A percentile compares a stretch with the other conserved stretches of the same genome.
These are phyloP conservation scores for Puya raimondii DNA, from an alignment of 176 grass and related monocot genomes.

Conservation along the genomic window DNA sequence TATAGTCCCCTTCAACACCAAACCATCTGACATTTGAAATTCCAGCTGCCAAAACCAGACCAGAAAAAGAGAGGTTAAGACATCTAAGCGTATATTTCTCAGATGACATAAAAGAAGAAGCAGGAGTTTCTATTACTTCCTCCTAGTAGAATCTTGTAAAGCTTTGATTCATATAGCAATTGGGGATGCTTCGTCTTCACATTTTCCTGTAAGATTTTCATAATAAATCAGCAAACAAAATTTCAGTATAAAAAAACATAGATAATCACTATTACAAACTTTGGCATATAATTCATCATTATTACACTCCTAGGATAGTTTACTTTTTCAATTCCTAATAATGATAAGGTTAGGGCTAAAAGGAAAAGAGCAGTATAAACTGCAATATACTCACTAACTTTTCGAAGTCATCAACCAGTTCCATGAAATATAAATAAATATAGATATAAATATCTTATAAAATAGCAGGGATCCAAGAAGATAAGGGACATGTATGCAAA, in stretches of 20 bases:
- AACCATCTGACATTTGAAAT: slow-evolving; percentile 91
- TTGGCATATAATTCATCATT: too few species aligned
- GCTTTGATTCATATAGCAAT: slow-evolving; percentile 92
- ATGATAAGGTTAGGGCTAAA: too few species aligned
- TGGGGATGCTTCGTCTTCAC: slow-evolving; percentile 99
- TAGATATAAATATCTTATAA: not conserved
- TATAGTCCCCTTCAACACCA: slow-evolving; percentile 94
- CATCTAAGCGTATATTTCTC: not conserved
- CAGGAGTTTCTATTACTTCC: slow-evolving; percentile 58
- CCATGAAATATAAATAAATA: not conserved
- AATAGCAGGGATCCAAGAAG: not conserved
- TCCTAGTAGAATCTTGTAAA: slow-evolving; percentile 87
- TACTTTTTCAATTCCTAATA: too few species aligned
- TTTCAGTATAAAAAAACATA: too few species aligned
- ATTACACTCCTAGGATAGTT: too few species aligned
- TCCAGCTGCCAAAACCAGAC: slow-evolving; percentile 64
- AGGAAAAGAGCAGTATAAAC: too few species aligned
- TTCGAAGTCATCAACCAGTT: not conserved
- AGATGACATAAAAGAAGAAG: slow-evolving; percentile 13
- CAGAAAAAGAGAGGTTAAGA: slow-evolving; percentile 14
- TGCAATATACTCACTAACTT: not conserved
- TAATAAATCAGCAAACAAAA: too few species aligned
- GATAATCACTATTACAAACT: too few species aligned
- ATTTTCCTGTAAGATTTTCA: slow-evolving; percentile 48
- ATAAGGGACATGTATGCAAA: not conserved